Percentiles rank a stretch among this genome's conserved stretches.
phyloP scores from a whole-genome alignment of 176 grass and related monocot genomes.

The Aegilops speltoides region DNA sequence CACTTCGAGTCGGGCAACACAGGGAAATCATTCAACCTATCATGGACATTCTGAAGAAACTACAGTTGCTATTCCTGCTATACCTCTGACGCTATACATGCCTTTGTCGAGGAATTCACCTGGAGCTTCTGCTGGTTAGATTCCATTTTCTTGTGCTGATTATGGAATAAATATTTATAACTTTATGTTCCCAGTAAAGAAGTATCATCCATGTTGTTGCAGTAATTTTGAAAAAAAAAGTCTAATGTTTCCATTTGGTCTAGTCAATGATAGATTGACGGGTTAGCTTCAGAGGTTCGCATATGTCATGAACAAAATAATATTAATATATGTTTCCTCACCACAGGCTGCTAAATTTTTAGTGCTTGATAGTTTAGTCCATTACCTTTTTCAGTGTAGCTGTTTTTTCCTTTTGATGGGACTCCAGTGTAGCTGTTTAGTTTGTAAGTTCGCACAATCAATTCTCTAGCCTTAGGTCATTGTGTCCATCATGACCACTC shows the following conservation, averaged over 20 bases:
- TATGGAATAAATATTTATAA: not conserved
- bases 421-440: not conserved
- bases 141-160: conserved; percentile 11
- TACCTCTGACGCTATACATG: conserved; percentile 57
- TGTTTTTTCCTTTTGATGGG: too few species aligned
- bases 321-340: not conserved
- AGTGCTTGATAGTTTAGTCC: not conserved
- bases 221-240: not conserved
- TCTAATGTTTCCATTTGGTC: not conserved
- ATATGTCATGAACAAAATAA: not conserved
- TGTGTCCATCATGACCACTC: not conserved
- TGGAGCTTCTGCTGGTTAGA: conserved; percentile 46
- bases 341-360: not conserved
- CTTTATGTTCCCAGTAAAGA: not conserved
- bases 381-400: not conserved
- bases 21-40: conserved; percentile 21
- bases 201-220: not conserved
- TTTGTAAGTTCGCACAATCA: not conserved
- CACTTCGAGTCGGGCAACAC: conserved; percentile 4
- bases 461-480: not conserved
- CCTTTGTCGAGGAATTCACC: conserved; percentile 35
- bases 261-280: not conserved
- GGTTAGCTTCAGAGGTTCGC: not conserved
- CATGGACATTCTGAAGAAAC: conserved; percentile 34
- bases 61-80: conserved; percentile 51